Conservation (phyloP, 305 asterid species). For the Fraxinus floribunda region DNA sequence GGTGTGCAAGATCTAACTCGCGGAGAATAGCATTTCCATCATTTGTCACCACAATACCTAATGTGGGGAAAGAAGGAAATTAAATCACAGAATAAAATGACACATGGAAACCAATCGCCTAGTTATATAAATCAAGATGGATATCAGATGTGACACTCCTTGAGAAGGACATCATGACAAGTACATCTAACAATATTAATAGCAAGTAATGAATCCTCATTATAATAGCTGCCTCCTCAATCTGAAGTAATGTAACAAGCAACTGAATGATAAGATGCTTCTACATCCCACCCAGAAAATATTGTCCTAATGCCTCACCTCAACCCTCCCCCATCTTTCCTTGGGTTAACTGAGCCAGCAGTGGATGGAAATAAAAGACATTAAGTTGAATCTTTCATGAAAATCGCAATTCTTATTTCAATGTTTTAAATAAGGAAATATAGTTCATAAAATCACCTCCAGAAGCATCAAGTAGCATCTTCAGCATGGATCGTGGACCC, state of each 20-base stretch:
- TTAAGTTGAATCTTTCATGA: background rate
- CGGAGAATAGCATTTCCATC: conserved; percentile 99
- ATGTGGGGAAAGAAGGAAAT: background rate
- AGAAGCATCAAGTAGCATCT: conserved; percentile 20
- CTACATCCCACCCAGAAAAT: background rate
- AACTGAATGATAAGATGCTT: background rate
- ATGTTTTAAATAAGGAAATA: background rate
- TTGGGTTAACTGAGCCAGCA: background rate
- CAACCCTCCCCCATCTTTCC: background rate
- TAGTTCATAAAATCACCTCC: conserved; percentile 12
- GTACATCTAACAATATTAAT: background rate
- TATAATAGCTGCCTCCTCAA: background rate
- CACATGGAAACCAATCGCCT: background rate
- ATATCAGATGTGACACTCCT: background rate
- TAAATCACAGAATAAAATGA: background rate
- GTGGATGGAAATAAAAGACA: background rate
- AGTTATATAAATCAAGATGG: background rate
- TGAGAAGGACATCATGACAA: background rate
- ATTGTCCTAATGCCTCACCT: background rate
- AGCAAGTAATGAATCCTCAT: background rate
- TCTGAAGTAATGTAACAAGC: background rate
- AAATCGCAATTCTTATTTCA: background rate
- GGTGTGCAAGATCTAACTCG: conserved; percentile 94
- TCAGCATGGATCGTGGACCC: conserved; percentile 21
- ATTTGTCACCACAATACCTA: conserved; percentile 96